These are phyloP conservation scores for Dichotomocladium elegans DNA, from an alignment of 371 early-diverging fungal genomes.

Conservation along the genomic window DNA sequence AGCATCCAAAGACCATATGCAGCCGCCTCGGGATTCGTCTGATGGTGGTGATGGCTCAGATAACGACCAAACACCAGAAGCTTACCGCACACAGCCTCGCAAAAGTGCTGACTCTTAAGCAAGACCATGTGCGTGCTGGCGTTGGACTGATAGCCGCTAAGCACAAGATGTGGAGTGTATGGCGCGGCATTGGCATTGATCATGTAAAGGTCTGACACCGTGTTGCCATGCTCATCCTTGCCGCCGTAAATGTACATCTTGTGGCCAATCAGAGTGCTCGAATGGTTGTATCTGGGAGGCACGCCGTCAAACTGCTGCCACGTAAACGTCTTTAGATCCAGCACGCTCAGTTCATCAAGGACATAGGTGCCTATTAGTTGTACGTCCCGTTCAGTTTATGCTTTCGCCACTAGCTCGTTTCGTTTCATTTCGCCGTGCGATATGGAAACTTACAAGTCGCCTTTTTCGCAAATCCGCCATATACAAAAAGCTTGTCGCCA, in stretches of 20 bases:
- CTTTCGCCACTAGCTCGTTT: background rate
- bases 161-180: constrained; percentile 39
- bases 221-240: constrained; percentile 59
- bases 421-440: background rate
- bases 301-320: constrained; percentile 51
- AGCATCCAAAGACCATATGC: constrained; percentile 65
- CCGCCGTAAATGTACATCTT: constrained; percentile 61
- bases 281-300: constrained; percentile 62
- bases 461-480: constrained; percentile 63
- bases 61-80: constrained; percentile 56
- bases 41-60: constrained; percentile 22
- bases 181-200: constrained; percentile 50
- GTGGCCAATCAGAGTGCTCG: constrained; percentile 50
- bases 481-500: constrained; percentile 60
- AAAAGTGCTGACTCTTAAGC: constrained; percentile 64
- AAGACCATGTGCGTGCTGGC: constrained; percentile 51
- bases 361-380: constrained; percentile 50
- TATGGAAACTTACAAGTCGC: constrained; percentile 58
- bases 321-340: constrained; percentile 54
- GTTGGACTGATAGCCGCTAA: constrained; percentile 27
- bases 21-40: constrained; percentile 14
- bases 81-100: constrained; percentile 60
- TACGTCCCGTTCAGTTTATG: background rate
- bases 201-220: constrained; percentile 55
- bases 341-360: constrained; percentile 51